Evolutionary conservation across 176 grass and related monocot species (phyloP).

Genomic region (maize (Zea mays)): DNA sequence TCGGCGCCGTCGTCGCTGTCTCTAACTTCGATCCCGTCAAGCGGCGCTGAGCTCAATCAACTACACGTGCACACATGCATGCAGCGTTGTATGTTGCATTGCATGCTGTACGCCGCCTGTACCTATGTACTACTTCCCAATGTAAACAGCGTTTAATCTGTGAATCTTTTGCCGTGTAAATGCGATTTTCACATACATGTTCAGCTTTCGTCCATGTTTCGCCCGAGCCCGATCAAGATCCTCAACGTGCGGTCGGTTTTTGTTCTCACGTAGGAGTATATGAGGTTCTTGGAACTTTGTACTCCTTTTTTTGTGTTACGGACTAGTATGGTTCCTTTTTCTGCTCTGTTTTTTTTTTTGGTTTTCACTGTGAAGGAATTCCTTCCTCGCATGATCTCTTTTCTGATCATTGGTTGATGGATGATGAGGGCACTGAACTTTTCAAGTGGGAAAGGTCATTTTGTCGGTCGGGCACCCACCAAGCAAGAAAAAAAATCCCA

Average conservation of each 20-base stretch:
- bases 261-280: neutral
- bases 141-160: neutral
- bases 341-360: conserved; percentile 10
- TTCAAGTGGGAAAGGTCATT: conserved; percentile 53
- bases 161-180: neutral
- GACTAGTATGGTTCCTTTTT: neutral
- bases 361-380: conserved; percentile 36
- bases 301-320: neutral
- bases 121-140: neutral
- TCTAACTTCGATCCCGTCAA: neutral
- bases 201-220: neutral
- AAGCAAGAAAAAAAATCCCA: conserved; percentile 40
- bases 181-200: neutral
- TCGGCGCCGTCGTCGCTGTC: neutral
- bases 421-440: conserved; percentile 22
- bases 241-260: neutral
- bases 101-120: neutral
- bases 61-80: neutral
- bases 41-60: neutral
- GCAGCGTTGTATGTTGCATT: neutral
- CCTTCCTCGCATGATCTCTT: conserved; percentile 37
- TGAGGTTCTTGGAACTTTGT: conserved; percentile 30
- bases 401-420: conserved; percentile 37
- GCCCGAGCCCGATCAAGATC: neutral
- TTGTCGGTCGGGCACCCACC: conserved; percentile 32